Evolutionary conservation across 73 alveolate genomes (phyloP).

Genomic region (Paramecium sexaurelia): DNA sequence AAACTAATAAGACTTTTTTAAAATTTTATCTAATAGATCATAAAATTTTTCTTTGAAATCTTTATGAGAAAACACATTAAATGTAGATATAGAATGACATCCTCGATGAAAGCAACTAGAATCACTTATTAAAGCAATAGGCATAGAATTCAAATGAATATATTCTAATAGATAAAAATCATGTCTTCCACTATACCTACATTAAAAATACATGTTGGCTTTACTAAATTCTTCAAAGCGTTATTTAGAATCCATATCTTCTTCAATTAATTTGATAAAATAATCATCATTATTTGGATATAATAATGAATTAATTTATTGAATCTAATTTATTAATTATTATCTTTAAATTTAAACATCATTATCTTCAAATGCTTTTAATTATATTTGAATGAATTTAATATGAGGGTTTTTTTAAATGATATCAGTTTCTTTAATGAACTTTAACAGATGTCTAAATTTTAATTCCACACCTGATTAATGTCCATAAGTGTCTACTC

Average conservation of each 20-base stretch:
- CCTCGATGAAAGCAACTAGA: constrained; percentile 55
- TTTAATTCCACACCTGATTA: constrained; percentile 50
- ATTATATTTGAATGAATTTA: neutral
- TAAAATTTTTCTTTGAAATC: neutral
- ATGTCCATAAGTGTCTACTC: constrained; percentile 56
- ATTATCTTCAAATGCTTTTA: constrained; percentile 1
- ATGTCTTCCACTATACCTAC: constrained; percentile 53
- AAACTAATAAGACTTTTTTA: neutral
- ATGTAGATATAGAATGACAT: neutral
- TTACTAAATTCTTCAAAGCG: neutral
- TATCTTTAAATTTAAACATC: neutral
- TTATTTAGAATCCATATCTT: neutral
- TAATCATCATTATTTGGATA: constrained; percentile 36
- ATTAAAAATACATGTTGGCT: constrained; percentile 7
- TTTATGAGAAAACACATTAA: constrained; percentile 24
- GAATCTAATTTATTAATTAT: neutral
- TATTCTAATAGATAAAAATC: constrained; percentile 28
- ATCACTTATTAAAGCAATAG: constrained; percentile 11
- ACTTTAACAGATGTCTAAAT: neutral
- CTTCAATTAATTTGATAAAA: constrained; percentile 33
- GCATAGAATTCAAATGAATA: neutral
- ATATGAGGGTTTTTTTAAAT: constrained; percentile 10
- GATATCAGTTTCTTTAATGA: constrained; percentile 20
- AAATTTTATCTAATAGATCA: neutral
- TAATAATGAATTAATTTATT: neutral